These are phyloP conservation scores for Skeletonema potamos DNA, from an alignment of 108 stramenopile genomes.

Conservation along the genomic window DNA sequence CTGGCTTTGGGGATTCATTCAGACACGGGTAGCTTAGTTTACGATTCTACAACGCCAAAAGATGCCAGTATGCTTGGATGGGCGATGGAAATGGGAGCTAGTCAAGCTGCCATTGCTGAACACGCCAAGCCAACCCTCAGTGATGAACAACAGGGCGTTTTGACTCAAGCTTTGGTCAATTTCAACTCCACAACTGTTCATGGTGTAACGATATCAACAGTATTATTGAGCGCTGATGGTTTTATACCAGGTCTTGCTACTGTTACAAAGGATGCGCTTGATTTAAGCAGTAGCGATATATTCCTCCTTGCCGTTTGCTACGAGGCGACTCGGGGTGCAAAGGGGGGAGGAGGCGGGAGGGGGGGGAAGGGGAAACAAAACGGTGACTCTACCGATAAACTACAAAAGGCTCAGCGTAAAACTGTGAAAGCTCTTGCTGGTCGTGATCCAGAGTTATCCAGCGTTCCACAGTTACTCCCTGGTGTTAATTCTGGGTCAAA, in stretches of 20 bases:
- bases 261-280: constrained; percentile 90
- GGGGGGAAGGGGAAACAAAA: constrained; percentile 39
- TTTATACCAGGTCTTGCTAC: constrained; percentile 92
- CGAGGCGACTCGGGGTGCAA: constrained; percentile 68
- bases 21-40: constrained; percentile 92
- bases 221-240: constrained; percentile 82
- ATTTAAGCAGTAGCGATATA: constrained; percentile 88
- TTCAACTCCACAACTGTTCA: constrained; percentile 76
- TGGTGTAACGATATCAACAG: constrained; percentile 87
- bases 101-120: constrained; percentile 93
- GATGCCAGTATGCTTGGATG: constrained; percentile 89
- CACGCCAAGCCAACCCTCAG: constrained; percentile 77
- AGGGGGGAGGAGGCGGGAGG: constrained; percentile 12
- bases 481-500: constrained; percentile 5
- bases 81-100: constrained; percentile 91
- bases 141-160: constrained; percentile 80
- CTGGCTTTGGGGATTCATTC: constrained; percentile 92
- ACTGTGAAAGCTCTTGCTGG: constrained; percentile 37
- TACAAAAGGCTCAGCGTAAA: constrained; percentile 35
- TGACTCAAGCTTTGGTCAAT: constrained; percentile 85
- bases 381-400: constrained; percentile 15
- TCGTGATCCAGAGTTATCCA: constrained; percentile 3
- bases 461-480: constrained; percentile 17
- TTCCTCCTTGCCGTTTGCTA: constrained; percentile 86
- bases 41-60: constrained; percentile 91